phyloP scores from a whole-genome alignment of 225 moss, liverwort and hornwort species.

The Pseudoscleropodium purum region DNA sequence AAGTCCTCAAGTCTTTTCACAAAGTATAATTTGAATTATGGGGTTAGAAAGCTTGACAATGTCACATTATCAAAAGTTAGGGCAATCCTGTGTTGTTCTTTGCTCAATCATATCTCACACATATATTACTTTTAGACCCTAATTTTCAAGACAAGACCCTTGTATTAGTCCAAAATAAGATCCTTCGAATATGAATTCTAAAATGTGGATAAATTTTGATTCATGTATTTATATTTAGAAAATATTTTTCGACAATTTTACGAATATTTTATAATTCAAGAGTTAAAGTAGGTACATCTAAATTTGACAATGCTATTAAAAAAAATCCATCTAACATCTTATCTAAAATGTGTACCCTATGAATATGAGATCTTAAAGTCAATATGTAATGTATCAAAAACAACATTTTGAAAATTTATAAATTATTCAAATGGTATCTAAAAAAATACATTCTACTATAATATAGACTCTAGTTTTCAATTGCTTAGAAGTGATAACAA shows the following conservation, averaged over 20 bases:
- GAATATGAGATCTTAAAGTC: not conserved
- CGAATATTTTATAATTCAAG: too few relatives aligned
- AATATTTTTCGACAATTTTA: too few relatives aligned
- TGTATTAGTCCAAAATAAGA: not conserved
- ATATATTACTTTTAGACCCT: not conserved
- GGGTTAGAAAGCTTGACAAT: fast-evolving
- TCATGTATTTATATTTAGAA: not conserved
- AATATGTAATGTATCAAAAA: not conserved
- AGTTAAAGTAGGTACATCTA: not conserved
- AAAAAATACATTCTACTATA: not conserved
- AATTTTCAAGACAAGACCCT: not conserved
- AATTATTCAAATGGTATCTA: not conserved
- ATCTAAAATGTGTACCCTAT: not conserved
- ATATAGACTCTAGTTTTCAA: not conserved
- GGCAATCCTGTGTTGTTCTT: not conserved
- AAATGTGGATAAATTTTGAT: too few relatives aligned
- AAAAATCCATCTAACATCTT: not conserved
- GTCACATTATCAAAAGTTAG: not conserved
- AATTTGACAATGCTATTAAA: not conserved
- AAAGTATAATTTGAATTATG: not conserved
- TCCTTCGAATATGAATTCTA: too few relatives aligned
- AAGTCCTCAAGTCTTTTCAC: fast-evolving
- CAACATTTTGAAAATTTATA: not conserved
- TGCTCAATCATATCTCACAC: fast-evolving
- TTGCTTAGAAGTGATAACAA: not conserved